These are phyloP conservation scores for Xylaria hypoxylon DNA, from an alignment of 2,329 filamentous ascomycete species.

Conservation along the genomic window DNA sequence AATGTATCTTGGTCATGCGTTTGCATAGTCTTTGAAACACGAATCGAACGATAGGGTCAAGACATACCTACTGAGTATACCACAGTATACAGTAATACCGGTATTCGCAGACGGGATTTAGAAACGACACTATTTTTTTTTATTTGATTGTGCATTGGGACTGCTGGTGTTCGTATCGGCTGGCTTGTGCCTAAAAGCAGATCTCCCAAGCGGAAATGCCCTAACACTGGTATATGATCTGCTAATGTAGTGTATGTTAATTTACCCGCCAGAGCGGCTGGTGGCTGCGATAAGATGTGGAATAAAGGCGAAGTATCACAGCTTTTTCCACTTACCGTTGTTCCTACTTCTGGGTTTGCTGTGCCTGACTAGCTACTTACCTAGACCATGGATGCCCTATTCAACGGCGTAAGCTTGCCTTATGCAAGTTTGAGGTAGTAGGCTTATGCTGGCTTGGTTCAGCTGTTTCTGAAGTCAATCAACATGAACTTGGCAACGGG, in stretches of 20 bases:
- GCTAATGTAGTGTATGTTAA: too few relatives aligned
- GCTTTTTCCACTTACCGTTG: not conserved
- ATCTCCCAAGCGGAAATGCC: not conserved
- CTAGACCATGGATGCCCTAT: constrained; percentile 3
- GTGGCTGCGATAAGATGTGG: constrained; percentile 5
- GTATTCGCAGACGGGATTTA: too few relatives aligned
- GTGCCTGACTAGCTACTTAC: not conserved
- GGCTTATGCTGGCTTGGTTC: constrained; percentile 1
- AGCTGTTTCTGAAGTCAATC: not conserved
- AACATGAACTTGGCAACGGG: constrained; percentile 3
- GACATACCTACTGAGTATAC: too few relatives aligned
- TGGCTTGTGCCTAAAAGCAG: not conserved
- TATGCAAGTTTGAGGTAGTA: constrained; percentile 10
- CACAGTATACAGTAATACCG: too few relatives aligned
- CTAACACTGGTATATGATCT: too few relatives aligned
- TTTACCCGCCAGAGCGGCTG: constrained; percentile 8
- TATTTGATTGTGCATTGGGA: not conserved
- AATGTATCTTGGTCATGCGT: constrained; percentile 22
- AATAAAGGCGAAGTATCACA: constrained; percentile 6
- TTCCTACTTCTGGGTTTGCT: constrained; percentile 9
- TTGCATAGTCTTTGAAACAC: constrained; percentile 19
- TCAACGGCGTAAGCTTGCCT: not conserved
- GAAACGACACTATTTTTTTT: not conserved
- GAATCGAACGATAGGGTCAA: constrained; percentile 23
- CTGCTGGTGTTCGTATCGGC: not conserved